Conservation (phyloP, 441 rosid species). For the Gossypium aridum region DNA sequence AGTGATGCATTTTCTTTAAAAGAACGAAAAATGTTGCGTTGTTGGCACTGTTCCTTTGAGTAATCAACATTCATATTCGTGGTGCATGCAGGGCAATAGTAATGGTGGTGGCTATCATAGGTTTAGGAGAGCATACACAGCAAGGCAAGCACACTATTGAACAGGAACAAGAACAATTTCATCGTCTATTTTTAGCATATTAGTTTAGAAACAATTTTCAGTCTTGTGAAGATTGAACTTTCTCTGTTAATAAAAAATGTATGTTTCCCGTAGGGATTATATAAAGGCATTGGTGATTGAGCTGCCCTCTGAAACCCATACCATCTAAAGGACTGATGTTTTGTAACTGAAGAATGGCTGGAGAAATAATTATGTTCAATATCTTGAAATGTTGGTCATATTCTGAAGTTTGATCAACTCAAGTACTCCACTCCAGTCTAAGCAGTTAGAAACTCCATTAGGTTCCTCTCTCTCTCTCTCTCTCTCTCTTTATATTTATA, state of each 20-base stretch:
- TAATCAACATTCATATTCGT: not conserved
- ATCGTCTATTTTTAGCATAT: not conserved
- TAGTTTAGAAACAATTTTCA: not conserved
- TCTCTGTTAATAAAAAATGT: not conserved
- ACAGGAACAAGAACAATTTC: not conserved
- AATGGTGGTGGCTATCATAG: not conserved
- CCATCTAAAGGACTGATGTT: too few relatives aligned
- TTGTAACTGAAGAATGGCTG: too few relatives aligned
- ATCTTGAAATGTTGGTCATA: too few relatives aligned
- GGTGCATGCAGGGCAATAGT: not conserved
- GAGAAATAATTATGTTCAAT: too few relatives aligned
- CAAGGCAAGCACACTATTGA: not conserved
- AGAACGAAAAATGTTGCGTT: not conserved
- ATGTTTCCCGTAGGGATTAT: not conserved
- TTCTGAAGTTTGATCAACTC: too few relatives aligned
- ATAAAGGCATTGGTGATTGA: not conserved
- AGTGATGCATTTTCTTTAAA: not conserved
- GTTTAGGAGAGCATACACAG: not conserved
- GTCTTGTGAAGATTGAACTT: not conserved
- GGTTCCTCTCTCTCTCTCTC: too few relatives aligned
- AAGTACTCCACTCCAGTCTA: too few relatives aligned
- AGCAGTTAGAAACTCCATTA: too few relatives aligned
- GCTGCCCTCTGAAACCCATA: not conserved
- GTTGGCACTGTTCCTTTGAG: not conserved
- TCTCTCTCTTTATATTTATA: too few relatives aligned